Percentiles rank a stretch among this genome's conserved stretches.
Evolutionary conservation across 1,284 basidiomycete genomes (phyloP).

Genomic region (Vanrija humicola): DNA sequence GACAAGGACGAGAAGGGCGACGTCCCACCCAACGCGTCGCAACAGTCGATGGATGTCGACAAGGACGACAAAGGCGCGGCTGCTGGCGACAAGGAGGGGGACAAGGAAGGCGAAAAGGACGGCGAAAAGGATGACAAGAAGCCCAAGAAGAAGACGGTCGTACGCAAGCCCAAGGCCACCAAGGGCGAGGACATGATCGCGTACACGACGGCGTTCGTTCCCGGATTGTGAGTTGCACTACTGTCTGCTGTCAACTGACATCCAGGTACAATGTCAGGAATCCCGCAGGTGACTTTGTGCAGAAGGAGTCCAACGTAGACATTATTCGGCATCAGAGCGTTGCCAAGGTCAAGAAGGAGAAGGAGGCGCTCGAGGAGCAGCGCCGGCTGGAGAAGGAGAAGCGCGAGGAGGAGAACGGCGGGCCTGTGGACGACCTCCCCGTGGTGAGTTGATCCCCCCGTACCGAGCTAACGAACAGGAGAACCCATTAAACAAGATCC

Average conservation of each 20-base stretch:
- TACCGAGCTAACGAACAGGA: not conserved
- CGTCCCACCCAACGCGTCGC: too few relatives aligned
- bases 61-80: too few relatives aligned
- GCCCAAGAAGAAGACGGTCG: not conserved
- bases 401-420: not conserved
- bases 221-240: slow-evolving; percentile 25
- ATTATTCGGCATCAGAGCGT: slow-evolving; percentile 34
- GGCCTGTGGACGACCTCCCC: not conserved
- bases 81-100: too few relatives aligned
- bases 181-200: slow-evolving; percentile 25
- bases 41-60: too few relatives aligned
- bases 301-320: slow-evolving; percentile 38
- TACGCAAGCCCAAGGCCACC: not conserved
- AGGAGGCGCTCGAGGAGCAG: slow-evolving; percentile 13
- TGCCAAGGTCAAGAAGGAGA: slow-evolving; percentile 23
- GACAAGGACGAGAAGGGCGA: too few relatives aligned
- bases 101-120: too few relatives aligned
- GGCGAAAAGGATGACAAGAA: too few relatives aligned
- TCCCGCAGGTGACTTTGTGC: slow-evolving; percentile 41
- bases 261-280: slow-evolving; percentile 41
- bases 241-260: not conserved
- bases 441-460: slow-evolving; percentile 15
- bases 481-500: slow-evolving; percentile 44
- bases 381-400: slow-evolving; percentile 1
- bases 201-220: slow-evolving; percentile 40